Percentiles rank a stretch among this genome's conserved stretches.
Conservation (phyloP, 192 early-diverging fungal genomes). For the Coemansia aciculifera region DNA sequence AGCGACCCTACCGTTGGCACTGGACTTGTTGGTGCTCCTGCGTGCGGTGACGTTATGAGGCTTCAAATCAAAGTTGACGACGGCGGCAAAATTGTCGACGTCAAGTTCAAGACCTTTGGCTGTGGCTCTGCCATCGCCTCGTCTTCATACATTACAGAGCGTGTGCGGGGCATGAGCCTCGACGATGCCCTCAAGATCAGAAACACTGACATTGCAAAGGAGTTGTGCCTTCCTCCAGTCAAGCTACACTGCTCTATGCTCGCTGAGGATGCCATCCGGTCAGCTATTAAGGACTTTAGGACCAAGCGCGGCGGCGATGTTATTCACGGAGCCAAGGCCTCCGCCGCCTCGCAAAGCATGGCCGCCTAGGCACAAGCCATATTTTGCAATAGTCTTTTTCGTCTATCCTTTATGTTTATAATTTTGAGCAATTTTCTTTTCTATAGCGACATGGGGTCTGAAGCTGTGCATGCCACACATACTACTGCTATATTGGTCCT, state of each 20-base stretch:
- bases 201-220: constrained; percentile 97
- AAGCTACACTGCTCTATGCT: constrained; percentile 99
- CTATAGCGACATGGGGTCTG: too few relatives aligned
- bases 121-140: constrained; percentile 97
- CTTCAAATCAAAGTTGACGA: constrained; percentile 98
- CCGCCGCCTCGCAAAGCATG: constrained; percentile 11
- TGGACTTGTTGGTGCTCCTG: constrained; percentile 89
- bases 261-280: constrained; percentile 98
- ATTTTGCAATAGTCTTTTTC: neutral
- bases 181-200: constrained; percentile 90
- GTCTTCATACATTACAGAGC: constrained; percentile 88
- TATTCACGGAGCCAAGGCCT: constrained; percentile 17
- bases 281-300: constrained; percentile 96
- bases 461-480: too few relatives aligned
- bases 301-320: constrained; percentile 66
- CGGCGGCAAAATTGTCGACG: constrained; percentile 88
- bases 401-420: neutral
- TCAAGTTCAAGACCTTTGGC: constrained; percentile 99
- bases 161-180: constrained; percentile 91
- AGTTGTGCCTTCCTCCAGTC: constrained; percentile 91
- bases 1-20: constrained; percentile 89
- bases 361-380: neutral
- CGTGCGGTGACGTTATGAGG: constrained; percentile 90
- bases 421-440: neutral
- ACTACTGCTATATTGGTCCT: neutral